phyloP scores from a whole-genome alignment of 2,329 filamentous ascomycete species.

The Beauveria sp. region DNA sequence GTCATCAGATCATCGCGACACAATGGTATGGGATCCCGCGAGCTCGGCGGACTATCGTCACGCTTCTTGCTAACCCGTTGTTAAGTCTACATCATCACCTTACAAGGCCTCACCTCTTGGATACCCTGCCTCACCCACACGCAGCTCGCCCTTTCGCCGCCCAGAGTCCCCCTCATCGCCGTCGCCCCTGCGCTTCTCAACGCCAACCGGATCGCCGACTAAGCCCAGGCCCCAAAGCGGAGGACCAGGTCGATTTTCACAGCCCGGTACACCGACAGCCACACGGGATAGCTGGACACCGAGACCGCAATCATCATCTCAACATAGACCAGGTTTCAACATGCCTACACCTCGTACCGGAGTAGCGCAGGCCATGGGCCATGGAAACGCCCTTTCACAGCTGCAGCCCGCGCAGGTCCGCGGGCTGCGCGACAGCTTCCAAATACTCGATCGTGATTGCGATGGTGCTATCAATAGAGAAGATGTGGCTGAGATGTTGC shows the following conservation, averaged over 20 bases:
- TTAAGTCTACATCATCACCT: slow-evolving; percentile 44
- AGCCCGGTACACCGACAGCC: slow-evolving; percentile 34
- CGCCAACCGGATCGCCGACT: slow-evolving; percentile 55
- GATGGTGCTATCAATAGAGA: slow-evolving; percentile 76
- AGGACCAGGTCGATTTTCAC: slow-evolving; percentile 26
- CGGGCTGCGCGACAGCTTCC: slow-evolving; percentile 85
- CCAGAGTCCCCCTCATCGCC: slow-evolving; percentile 59
- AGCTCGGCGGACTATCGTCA: not conserved
- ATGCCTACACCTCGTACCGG: slow-evolving; percentile 32
- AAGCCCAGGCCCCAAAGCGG: slow-evolving; percentile 26
- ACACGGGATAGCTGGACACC: slow-evolving; percentile 32
- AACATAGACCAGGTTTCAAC: not conserved
- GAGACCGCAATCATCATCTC: slow-evolving; percentile 13
- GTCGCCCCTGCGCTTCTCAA: slow-evolving; percentile 55
- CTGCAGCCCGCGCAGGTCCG: slow-evolving; percentile 77
- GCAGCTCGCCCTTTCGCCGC: slow-evolving; percentile 57
- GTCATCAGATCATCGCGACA: slow-evolving; percentile 4
- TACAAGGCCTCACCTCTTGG: slow-evolving; percentile 68
- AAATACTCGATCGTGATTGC: slow-evolving; percentile 84
- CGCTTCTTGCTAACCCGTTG: not conserved
- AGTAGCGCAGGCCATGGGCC: slow-evolving; percentile 29
- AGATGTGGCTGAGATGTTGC: slow-evolving; percentile 81
- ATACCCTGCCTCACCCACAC: slow-evolving; percentile 54
- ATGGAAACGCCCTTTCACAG: slow-evolving; percentile 56
- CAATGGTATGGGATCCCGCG: slow-evolving; percentile 8